phyloP scores from a whole-genome alignment of 1,139 yeast genomes.

The Saccharomyces uvarum region DNA sequence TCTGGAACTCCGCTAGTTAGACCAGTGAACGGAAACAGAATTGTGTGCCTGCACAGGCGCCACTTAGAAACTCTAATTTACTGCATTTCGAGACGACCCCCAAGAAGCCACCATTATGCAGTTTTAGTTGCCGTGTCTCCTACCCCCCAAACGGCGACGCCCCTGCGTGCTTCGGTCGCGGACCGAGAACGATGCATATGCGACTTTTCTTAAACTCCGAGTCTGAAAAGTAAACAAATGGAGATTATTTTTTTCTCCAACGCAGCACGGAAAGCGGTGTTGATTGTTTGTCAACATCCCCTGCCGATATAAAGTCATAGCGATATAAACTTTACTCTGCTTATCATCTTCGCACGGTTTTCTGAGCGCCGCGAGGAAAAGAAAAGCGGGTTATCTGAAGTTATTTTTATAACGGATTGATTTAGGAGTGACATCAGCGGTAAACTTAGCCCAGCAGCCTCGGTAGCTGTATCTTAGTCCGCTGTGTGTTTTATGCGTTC shows the following conservation, averaged over 20 bases:
- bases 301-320: background rate
- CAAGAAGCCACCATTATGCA: background rate
- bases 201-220: background rate
- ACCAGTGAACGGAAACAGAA: background rate
- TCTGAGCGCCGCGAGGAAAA: background rate
- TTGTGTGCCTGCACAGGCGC: background rate
- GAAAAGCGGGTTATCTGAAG: background rate
- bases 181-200: background rate
- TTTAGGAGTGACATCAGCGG: background rate
- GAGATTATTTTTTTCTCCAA: background rate
- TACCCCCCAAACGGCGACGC: background rate
- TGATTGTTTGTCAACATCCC: background rate
- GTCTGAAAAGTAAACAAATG: background rate
- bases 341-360: background rate
- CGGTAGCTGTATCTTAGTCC: too few species aligned
- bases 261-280: background rate
- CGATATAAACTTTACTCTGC: background rate
- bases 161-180: background rate
- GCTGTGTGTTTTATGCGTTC: background rate
- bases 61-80: background rate
- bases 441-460: background rate
- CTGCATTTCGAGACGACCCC: background rate
- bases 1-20: background rate
- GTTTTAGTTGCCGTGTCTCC: background rate
- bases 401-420: background rate